A percentile compares a stretch with the other conserved stretches of the same genome.
Conservation (phyloP, 2,329 filamentous ascomycete genomes). For the Neofusicoccum cordaticola region DNA sequence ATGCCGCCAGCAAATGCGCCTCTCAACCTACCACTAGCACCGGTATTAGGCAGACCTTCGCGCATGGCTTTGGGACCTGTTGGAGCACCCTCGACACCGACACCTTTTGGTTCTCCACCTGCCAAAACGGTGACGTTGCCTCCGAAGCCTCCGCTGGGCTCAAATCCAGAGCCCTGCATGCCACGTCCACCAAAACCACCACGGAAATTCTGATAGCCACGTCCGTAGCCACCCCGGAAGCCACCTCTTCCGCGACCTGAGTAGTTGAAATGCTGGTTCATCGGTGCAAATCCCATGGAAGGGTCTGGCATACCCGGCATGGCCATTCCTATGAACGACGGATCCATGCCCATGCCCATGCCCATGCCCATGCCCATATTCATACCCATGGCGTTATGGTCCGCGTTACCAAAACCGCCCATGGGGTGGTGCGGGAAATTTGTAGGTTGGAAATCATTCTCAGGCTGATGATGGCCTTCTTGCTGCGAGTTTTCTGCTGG, state of each 20-base stretch:
- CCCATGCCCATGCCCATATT: constrained; percentile 15
- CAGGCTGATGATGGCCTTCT: background rate
- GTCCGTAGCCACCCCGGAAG: constrained; percentile 39
- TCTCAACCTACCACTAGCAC: constrained; percentile 60
- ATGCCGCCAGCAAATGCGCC: background rate
- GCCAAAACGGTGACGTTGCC: constrained; percentile 35
- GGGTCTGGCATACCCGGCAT: constrained; percentile 27
- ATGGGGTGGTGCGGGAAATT: constrained; percentile 2
- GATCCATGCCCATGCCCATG: constrained; percentile 17
- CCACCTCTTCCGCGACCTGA: constrained; percentile 62
- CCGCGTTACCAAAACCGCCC: constrained; percentile 10
- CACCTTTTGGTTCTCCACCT: constrained; percentile 42
- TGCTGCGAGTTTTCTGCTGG: background rate
- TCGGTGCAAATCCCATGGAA: constrained; percentile 17
- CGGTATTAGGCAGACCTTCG: constrained; percentile 80
- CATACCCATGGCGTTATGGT: constrained; percentile 5
- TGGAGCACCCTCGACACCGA: constrained; percentile 70
- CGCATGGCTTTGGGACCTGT: constrained; percentile 94
- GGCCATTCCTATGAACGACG: constrained; percentile 30
- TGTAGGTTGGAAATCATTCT: background rate
- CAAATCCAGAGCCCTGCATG: constrained; percentile 23
- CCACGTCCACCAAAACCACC: constrained; percentile 48
- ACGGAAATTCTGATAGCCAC: constrained; percentile 44
- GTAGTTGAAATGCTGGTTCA: constrained; percentile 37
- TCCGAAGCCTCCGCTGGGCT: constrained; percentile 23